Conservation (phyloP, 805 yeast genomes). For the Yarrowia deformans region DNA sequence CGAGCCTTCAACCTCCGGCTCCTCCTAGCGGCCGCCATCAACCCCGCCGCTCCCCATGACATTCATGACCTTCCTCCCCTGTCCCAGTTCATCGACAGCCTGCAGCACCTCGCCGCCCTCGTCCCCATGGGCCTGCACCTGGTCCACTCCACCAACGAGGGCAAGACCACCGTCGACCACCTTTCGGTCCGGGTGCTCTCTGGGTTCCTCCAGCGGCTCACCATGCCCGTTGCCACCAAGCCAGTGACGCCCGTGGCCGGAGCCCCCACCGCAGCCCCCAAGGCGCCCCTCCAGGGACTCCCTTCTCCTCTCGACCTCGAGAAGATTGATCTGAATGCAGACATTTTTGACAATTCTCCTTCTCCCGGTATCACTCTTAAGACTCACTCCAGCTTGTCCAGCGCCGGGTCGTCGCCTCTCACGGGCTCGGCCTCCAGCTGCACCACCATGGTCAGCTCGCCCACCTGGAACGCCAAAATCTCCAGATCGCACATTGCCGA, state of each 20-base stretch:
- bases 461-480: constrained; percentile 14
- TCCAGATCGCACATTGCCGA: constrained; percentile 13
- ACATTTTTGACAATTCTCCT: constrained; percentile 13
- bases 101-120: constrained; percentile 2
- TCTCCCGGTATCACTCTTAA: constrained; percentile 6
- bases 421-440: constrained; percentile 31
- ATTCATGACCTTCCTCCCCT: background rate
- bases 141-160: background rate
- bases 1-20: constrained; percentile 7
- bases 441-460: constrained; percentile 34
- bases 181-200: constrained; percentile 18
- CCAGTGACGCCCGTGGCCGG: background rate
- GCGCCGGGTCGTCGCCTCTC: constrained; percentile 3
- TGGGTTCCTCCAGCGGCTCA: constrained; percentile 9
- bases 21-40: background rate
- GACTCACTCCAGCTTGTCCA: constrained; percentile 20
- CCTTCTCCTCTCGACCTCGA: constrained; percentile 4
- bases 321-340: background rate
- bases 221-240: background rate
- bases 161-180: constrained; percentile 8
- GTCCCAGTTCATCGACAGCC: constrained; percentile 5
- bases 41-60: constrained; percentile 2
- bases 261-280: background rate
- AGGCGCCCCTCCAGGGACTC: background rate
- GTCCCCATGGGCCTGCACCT: constrained; percentile 9